phyloP scores from a whole-genome alignment of 768 basidiomycete species.

The Lentinula guzmanii region DNA sequence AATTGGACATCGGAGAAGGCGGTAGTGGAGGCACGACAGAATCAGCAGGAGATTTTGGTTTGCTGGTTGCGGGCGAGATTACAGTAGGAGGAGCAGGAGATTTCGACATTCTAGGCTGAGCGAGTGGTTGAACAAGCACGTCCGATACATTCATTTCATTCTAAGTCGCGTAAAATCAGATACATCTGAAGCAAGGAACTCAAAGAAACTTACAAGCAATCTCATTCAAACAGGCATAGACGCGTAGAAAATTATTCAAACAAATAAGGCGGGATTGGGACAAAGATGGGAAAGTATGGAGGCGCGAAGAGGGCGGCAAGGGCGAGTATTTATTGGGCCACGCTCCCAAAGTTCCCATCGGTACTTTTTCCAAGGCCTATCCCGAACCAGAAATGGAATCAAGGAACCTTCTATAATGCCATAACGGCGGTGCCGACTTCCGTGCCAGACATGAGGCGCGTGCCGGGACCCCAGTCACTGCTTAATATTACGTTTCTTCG shows the following conservation, averaged over 20 bases:
- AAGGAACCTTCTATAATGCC: slow-evolving; percentile 1
- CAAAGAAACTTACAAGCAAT: neutral
- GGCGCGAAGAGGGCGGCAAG: slow-evolving; percentile 7
- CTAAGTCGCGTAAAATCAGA: neutral
- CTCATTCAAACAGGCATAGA: neutral
- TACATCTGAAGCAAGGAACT: neutral
- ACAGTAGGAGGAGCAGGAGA: neutral
- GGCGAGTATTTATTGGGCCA: slow-evolving; percentile 4
- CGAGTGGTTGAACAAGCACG: neutral
- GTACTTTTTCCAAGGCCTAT: slow-evolving; percentile 1
- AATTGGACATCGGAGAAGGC: neutral
- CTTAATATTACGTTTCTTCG: neutral
- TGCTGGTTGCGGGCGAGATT: neutral
- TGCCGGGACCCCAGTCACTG: neutral
- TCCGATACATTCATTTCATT: neutral
- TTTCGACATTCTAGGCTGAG: neutral
- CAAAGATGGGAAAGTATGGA: neutral
- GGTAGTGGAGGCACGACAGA: neutral
- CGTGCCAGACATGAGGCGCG: slow-evolving; percentile 2
- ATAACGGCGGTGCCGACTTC: slow-evolving; percentile 5
- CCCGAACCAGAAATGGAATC: slow-evolving; percentile 3
- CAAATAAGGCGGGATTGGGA: neutral
- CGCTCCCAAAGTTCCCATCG: slow-evolving; percentile 5
- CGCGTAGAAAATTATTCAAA: neutral
- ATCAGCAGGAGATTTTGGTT: neutral